Base-by-base conservation (phyloP, 2,329 filamentous ascomycete genomes). In the Clathrospora elynae region DNA sequence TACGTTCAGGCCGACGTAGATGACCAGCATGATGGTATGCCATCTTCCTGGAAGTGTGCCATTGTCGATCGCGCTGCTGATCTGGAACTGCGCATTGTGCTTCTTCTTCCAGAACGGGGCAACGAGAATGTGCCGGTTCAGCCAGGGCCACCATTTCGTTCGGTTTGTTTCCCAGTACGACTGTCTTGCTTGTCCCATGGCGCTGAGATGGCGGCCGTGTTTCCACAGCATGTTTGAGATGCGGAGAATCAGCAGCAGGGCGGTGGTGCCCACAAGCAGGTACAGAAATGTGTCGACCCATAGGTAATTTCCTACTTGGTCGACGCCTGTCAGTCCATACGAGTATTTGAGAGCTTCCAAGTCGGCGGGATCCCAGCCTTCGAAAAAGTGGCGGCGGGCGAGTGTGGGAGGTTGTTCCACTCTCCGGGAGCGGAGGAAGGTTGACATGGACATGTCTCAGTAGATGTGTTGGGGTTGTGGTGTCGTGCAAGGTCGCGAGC, bases 41-140 rank as follows among this genome's bases (percentile, higher is more conserved):
- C 91, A 84, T 35, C 89, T 77, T n/a, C 86, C 87, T 0, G 89
- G 89, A 12, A 95, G 73, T 0, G 88, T 92, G 51, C 89, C 87
- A 40, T 89, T 82, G 55, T 84, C 84, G 62, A 88, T 71, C 6
- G 84, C 85, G 12, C 76, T 76, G 14, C 83, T 85, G 10, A 90
- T 71, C 61, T 86, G 83, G 53, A 89, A 79, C 62, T 88, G 85
- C 17, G 81, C 76, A 60, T 93, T 93, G 71, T 93, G 89, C 60
- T 88, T 80, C 63, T 88, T 88, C 41, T 78, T 79, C 61, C 84
- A 81, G 12, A 95, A 71, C 5, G 89, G 89, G 1, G 89, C 85
- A 62, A 84, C 85, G 12, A 86, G 71, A 13, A 89, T 51, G 55
- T 87, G 78, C 62, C 79, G 82, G 74, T 78, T 76, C 53, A 89